Evolutionary conservation across 108 stramenopile species (phyloP).

Genomic region (Bacterosira constricta): DNA sequence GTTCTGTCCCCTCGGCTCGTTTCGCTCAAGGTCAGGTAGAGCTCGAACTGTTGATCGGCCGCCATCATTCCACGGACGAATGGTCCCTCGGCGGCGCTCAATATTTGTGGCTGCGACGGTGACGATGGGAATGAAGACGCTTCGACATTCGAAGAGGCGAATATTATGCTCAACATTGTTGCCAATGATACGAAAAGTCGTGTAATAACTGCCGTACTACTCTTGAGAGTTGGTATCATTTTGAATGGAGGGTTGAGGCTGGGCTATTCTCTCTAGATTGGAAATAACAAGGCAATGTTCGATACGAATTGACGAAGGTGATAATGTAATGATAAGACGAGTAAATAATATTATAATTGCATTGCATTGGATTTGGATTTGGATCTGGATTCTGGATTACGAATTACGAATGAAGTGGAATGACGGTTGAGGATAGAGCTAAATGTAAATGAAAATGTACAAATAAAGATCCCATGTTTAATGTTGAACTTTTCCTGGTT

Average conservation of each 20-base stretch:
- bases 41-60: constrained; percentile 38
- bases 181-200: background rate
- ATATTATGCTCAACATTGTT: background rate
- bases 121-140: background rate
- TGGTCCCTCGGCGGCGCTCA: constrained; percentile 11
- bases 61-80: constrained; percentile 49
- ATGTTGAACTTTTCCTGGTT: too few relatives aligned
- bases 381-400: too few relatives aligned
- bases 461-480: too few relatives aligned
- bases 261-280: too few relatives aligned
- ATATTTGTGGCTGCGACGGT: background rate
- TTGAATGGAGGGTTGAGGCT: background rate
- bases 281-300: too few relatives aligned
- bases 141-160: background rate
- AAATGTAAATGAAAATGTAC: too few relatives aligned
- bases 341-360: too few relatives aligned
- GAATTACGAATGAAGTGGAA: too few relatives aligned
- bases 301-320: too few relatives aligned
- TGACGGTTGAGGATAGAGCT: too few relatives aligned
- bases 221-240: background rate
- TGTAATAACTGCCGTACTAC: background rate
- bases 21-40: constrained; percentile 36
- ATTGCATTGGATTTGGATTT: too few relatives aligned
- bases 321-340: too few relatives aligned
- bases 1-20: constrained; percentile 12